phyloP scores from a whole-genome alignment of 169 alveolate species.

The Cryptosporidium ubiquitum region DNA sequence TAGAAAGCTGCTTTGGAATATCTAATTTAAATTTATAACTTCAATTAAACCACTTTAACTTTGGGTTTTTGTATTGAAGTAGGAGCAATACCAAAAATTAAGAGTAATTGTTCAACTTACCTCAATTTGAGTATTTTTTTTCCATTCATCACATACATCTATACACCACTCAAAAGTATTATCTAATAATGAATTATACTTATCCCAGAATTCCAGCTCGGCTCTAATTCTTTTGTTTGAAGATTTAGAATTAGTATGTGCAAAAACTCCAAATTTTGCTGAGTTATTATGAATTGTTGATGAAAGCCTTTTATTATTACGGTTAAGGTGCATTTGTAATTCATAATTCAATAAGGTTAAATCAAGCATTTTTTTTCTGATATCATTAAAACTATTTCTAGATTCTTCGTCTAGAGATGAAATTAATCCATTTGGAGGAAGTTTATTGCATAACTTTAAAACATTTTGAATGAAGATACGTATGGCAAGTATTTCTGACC shows the following conservation, averaged over 20 bases:
- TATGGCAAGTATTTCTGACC: conserved; percentile 49
- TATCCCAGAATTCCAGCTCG: conserved; percentile 30
- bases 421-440: conserved; percentile 49
- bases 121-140: conserved; percentile 60
- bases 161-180: conserved; percentile 61
- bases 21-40: neutral
- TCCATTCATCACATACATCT: conserved; percentile 55
- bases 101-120: conserved; percentile 12
- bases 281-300: neutral
- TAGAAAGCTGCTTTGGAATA: neutral
- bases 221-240: conserved; percentile 16
- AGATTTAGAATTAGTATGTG: neutral
- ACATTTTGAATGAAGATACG: conserved; percentile 43
- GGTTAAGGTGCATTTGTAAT: neutral
- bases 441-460: conserved; percentile 3
- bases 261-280: neutral
- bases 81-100: neutral
- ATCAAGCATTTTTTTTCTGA: conserved; percentile 17
- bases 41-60: neutral
- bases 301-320: neutral
- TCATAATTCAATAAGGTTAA: neutral
- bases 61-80: neutral
- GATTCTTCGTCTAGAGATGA: neutral
- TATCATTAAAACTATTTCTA: neutral
- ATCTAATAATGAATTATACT: conserved; percentile 3